phyloP scores from a whole-genome alignment of 2,329 filamentous ascomycete genomes.

The Grosmannia serpens region DNA sequence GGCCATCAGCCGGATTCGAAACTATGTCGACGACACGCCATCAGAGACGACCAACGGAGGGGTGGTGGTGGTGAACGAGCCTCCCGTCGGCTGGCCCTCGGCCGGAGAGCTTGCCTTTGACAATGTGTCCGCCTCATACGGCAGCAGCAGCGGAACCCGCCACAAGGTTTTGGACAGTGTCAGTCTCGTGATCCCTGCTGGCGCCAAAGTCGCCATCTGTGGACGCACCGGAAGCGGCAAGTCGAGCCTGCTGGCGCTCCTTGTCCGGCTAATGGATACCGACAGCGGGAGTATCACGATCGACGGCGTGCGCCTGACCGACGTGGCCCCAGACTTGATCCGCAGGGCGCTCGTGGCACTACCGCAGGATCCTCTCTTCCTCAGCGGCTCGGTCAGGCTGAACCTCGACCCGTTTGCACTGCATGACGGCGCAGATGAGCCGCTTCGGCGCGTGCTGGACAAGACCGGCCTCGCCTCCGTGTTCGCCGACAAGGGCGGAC shows the following conservation, averaged over 20 bases:
- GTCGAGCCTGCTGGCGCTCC: constrained; percentile 21
- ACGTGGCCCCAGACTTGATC: constrained; percentile 16
- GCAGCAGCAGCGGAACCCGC: constrained; percentile 6
- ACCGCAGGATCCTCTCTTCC: constrained; percentile 38
- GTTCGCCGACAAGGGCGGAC: constrained; percentile 25
- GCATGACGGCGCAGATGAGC: constrained; percentile 19
- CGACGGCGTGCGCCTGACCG: constrained; percentile 28
- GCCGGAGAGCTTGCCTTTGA: background rate
- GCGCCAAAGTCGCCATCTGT: constrained; percentile 23
- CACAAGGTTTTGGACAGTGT: constrained; percentile 15
- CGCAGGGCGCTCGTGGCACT: constrained; percentile 27
- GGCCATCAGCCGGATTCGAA: constrained; percentile 15
- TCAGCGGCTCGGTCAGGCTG: constrained; percentile 34
- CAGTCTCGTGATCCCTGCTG: constrained; percentile 16
- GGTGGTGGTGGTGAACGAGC: background rate
- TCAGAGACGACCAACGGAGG: background rate
- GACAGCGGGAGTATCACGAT: constrained; percentile 30
- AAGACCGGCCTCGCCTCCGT: constrained; percentile 13
- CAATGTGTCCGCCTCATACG: background rate
- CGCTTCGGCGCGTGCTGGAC: constrained; percentile 12
- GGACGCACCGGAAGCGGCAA: constrained; percentile 23
- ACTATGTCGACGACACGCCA: constrained; percentile 7
- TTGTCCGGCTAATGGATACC: constrained; percentile 36
- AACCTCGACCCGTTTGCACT: constrained; percentile 34
- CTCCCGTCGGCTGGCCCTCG: constrained; percentile 3